Evolutionary conservation across 331 rosid species (phyloP).

Genomic region (Cydonia oblonga): DNA sequence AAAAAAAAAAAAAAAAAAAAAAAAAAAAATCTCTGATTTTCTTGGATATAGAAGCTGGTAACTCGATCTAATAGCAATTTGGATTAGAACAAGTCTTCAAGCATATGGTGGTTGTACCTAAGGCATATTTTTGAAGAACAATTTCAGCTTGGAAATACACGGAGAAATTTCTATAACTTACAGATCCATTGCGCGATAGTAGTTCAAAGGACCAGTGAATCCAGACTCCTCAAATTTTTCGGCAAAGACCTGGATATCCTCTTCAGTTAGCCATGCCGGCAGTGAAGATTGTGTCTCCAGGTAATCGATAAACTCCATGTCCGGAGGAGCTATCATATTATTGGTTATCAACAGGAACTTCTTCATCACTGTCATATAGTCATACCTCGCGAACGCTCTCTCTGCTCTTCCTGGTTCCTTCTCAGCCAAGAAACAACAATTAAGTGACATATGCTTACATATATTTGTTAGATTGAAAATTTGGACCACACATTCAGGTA

Average conservation of each 20-base stretch:
- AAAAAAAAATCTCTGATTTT: too few relatives aligned
- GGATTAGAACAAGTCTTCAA: not conserved
- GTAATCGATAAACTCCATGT: conserved; percentile 61
- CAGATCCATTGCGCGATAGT: conserved; percentile 70
- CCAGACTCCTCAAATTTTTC: conserved; percentile 72
- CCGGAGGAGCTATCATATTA: conserved; percentile 40
- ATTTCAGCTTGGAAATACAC: not conserved
- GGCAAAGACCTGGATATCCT: conserved; percentile 54
- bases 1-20: too few relatives aligned
- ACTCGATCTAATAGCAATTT: not conserved
- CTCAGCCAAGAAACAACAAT: conserved; percentile 10
- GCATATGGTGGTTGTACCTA: conserved; percentile 1
- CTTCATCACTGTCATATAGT: conserved; percentile 60
- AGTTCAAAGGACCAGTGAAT: conserved; percentile 69
- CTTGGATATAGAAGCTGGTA: too few relatives aligned
- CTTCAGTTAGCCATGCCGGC: conserved; percentile 70
- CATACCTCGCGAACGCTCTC: conserved; percentile 68
- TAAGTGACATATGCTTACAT: not conserved
- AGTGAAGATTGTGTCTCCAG: conserved; percentile 43
- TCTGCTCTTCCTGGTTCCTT: conserved; percentile 80
- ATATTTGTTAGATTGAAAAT: not conserved
- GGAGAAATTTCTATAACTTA: conserved; percentile 15
- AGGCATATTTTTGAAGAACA: not conserved
- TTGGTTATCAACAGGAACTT: conserved; percentile 34
- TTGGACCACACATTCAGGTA: not conserved